Evolutionary conservation across 352 stramenopile genomes (phyloP), one percentile per base, ranked within the genome.

Genomic region (Pelagophyceae sp.): DNA sequence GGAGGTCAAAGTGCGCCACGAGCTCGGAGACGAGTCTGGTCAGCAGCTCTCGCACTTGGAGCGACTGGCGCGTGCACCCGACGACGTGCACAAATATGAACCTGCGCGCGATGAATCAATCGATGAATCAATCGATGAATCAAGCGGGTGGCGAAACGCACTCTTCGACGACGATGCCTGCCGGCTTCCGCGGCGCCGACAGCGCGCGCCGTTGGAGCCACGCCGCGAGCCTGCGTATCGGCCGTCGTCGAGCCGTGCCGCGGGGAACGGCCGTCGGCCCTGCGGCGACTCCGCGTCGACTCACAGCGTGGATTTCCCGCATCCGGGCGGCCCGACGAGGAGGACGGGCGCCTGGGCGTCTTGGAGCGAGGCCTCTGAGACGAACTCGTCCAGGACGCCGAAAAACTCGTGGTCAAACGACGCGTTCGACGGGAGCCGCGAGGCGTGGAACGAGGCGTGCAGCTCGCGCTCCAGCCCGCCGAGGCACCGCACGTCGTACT

Each of bases 1-100:
- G 89, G 0, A 96, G 84, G 75, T 96, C 91, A 78, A 97, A 97
- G 81, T 93, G 92, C 65, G 93, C 85, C 58, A 95, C 95, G 33
- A 97, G 87, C 76, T 93, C 90, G 3, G 86, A 88, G 50, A 96
- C 72, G 29, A 97, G 89, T 63, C 92, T 86, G 65, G 94, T 86
- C 2, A 96, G 83, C 17, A 96, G 78, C 70, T 92, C 91, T 0
- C 90, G 90, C 19, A 95, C 89, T 58, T 88, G 89, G 33, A 89
- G 91, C 19, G 88, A 95, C 78, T 95, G 88, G 19, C 89, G 79
- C 38, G 88, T 92, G 78, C 91, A 96, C 3, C 90, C 91, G 27
- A 97, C 90, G 0, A 93, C 86, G 79, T 96, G 92, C 72, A 87
- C 92, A 80, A 96, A 97, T 31, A 95, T 87, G 80, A 94, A n/a